Conservation (phyloP, 352 stramenopile genomes). For the Phytophthora rubi region DNA sequence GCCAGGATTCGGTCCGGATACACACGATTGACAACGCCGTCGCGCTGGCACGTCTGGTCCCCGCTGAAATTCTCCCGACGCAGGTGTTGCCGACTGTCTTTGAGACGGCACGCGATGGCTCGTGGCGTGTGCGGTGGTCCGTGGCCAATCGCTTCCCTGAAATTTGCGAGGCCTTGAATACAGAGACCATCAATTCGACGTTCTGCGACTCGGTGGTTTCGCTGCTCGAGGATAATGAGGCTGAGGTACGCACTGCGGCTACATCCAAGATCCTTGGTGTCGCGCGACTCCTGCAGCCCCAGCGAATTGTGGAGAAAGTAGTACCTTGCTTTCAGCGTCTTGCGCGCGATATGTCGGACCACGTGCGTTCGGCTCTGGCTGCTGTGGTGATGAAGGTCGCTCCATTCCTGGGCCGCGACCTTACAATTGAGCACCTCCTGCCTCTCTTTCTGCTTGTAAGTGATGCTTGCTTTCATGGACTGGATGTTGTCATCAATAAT, state of each 20-base stretch:
- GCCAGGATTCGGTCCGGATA: conserved; percentile 97
- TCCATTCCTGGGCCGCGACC: conserved; percentile 92
- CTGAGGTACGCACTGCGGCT: conserved; percentile 95
- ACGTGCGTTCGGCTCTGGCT: conserved; percentile 96
- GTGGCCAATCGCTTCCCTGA: conserved; percentile 96
- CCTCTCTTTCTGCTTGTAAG: conserved; percentile 93
- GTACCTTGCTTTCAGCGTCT: conserved; percentile 92
- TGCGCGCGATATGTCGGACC: conserved; percentile 96
- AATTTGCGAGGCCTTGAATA: conserved; percentile 90
- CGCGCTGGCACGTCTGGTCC: conserved; percentile 90
- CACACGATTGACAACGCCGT: conserved; percentile 98
- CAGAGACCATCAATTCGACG: conserved; percentile 70
- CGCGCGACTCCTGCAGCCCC: conserved; percentile 59
- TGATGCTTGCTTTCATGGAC: conserved; percentile 1
- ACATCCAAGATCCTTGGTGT: conserved; percentile 90
- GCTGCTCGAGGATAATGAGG: conserved; percentile 97
- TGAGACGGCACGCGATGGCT: conserved; percentile 94
- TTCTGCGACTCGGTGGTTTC: conserved; percentile 92
- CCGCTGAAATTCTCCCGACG: conserved; percentile 68
- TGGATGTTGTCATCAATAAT: not conserved
- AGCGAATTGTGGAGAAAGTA: conserved; percentile 75
- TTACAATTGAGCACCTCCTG: conserved; percentile 95
- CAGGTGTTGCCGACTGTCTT: conserved; percentile 93
- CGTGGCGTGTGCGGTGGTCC: conserved; percentile 98
- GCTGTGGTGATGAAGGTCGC: conserved; percentile 96